Evolutionary conservation across 495 filamentous ascomycete genomes (phyloP).

Genomic region (Neurospora pannonica): DNA sequence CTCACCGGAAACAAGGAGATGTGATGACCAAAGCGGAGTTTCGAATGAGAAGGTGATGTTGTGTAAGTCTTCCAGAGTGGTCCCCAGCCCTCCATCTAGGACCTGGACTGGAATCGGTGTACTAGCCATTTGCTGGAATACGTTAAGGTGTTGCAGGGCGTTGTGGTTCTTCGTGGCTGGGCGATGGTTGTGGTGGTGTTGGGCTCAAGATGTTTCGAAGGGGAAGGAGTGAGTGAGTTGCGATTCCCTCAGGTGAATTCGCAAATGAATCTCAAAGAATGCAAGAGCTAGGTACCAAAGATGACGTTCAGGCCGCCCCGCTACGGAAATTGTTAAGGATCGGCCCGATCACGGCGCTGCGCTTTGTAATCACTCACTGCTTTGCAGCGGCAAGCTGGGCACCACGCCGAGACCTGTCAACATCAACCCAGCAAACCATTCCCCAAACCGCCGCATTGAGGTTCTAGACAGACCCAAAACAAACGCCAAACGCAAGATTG

Average conservation of each 20-base stretch:
- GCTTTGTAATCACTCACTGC: not conserved
- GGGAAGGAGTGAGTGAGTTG: not conserved
- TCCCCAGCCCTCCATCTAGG: constrained; percentile 59
- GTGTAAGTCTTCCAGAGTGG: constrained; percentile 50
- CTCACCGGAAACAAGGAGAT: constrained; percentile 45
- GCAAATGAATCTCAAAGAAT: not conserved
- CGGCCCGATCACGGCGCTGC: not conserved
- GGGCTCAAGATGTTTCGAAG: not conserved
- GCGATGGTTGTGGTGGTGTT: not conserved
- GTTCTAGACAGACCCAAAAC: not conserved
- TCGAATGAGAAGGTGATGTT: constrained; percentile 33
- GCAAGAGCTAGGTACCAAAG: not conserved
- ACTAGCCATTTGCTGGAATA: not conserved
- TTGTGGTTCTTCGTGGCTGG: not conserved
- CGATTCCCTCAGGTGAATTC: not conserved
- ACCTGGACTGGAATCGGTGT: constrained; percentile 29
- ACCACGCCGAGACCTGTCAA: not conserved
- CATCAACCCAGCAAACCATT: not conserved
- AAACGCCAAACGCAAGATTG: not conserved
- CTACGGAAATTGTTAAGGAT: not conserved
- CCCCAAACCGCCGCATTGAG: not conserved
- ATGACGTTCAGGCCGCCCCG: not conserved
- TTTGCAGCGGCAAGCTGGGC: not conserved
- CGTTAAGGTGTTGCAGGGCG: not conserved
- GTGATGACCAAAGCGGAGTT: constrained; percentile 55